Evolutionary conservation across 768 basidiomycete genomes (phyloP).

Genomic region (Mycena galopus): DNA sequence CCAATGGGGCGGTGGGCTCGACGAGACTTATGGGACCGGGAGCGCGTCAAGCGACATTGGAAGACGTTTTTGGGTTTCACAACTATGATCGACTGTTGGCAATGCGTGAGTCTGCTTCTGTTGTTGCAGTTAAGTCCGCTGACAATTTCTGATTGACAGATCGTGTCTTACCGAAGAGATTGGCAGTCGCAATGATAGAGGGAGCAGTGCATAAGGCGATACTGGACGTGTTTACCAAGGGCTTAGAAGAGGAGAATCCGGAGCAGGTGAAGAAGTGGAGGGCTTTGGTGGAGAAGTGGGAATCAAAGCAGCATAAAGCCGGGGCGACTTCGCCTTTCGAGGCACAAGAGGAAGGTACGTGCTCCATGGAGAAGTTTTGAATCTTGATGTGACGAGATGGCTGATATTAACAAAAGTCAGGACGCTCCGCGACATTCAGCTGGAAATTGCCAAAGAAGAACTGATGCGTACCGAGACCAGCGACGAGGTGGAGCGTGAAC

Average conservation of each 20-base stretch:
- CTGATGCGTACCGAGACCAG: not conserved
- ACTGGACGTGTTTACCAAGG: slow-evolving; percentile 2
- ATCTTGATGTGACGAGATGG: no score
- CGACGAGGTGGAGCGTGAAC: not conserved
- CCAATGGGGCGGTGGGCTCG: not conserved
- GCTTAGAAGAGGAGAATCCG: not conserved
- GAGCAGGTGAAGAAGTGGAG: slow-evolving; percentile 7
- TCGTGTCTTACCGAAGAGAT: not conserved
- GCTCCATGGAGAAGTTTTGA: not conserved
- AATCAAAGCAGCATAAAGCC: slow-evolving; percentile 6
- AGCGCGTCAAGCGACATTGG: not conserved
- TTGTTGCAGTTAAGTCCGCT: no score
- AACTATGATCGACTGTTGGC: not conserved
- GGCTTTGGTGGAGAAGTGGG: not conserved
- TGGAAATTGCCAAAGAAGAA: not conserved
- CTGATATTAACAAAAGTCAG: no score
- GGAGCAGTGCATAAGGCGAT: not conserved
- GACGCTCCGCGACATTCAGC: not conserved
- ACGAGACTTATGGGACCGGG: slow-evolving; percentile 8
- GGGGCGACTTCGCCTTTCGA: not conserved
- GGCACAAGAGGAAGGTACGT: not conserved
- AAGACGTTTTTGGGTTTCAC: slow-evolving; percentile 4
- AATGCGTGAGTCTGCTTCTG: not conserved
- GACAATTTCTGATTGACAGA: not conserved
- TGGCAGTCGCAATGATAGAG: not conserved